Base-by-base conservation (phyloP, 164 flowering plant genomes). In the Umbellularia californica region DNA sequence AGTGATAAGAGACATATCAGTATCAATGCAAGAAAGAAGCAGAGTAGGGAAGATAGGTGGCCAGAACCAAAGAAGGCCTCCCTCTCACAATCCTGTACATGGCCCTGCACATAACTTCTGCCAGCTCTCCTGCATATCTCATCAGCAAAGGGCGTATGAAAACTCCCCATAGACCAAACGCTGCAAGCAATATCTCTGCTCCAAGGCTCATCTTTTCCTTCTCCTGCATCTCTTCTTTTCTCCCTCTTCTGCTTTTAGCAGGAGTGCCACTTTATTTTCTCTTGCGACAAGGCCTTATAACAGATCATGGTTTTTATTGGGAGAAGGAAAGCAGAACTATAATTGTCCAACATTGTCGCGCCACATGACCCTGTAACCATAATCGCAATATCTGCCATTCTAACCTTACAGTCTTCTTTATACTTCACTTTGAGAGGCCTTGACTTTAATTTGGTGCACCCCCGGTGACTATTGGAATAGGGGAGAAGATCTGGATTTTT, bases 111-210 rank as follows among this genome's bases (percentile, higher is more conserved):
- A 81, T 66, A 10, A 77, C 79, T 64, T 81, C 79, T 62, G 69
- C 70, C 85, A 83, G 72, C 67, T 81, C 80, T 41, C 35, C 83
- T n/a, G 82, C 81, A 69, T 33, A 77, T 73, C 81, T 73, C 41
- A 79, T 58, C 70, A 81, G 25, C 81, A 33, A 58, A 2, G 82
- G 83, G 30, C 85, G 66, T 70, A 81, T 50, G 77, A 3, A 77
- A 2, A 81, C 69, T 11, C 58, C 82, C 83, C 85, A 81, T 10
- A 83, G 20, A 41, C 85, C 85, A 79, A 77, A 74, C 64, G 70
- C 55, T 13, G 76, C 81, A 20, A 79, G 52, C 50, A 76, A 24
- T 65, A 82, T n/a, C 50, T 70, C 82, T 30, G 12, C 74, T 69
- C 79, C 82, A 12, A 82, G 71, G 19, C 77, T 24, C 84, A 80